Evolutionary conservation across 2,329 filamentous ascomycete genomes (phyloP).

Genomic region (Fusarium ambrosium): DNA sequence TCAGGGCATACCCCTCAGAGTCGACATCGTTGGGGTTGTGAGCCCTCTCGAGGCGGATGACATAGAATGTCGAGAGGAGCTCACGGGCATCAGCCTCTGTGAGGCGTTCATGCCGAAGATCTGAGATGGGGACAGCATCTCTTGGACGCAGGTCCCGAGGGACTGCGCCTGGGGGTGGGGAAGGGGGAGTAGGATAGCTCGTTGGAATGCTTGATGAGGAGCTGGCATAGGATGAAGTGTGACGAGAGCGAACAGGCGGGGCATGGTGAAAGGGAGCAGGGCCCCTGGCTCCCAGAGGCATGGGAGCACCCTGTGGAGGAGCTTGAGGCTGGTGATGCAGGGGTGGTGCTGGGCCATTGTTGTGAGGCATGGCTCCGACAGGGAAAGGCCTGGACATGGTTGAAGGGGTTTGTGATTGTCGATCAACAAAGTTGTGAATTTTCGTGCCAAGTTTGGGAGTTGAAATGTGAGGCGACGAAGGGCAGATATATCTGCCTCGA

Average conservation of each 20-base stretch:
- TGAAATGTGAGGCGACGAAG: slow-evolving; percentile 20
- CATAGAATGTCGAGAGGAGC: slow-evolving; percentile 56
- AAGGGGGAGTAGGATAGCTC: slow-evolving; percentile 18
- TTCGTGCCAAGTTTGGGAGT: slow-evolving; percentile 2
- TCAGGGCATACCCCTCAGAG: slow-evolving; percentile 51
- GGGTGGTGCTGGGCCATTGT: slow-evolving; percentile 9
- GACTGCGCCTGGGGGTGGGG: slow-evolving; percentile 27
- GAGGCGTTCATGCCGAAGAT: slow-evolving; percentile 54
- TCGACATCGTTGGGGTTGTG: slow-evolving; percentile 51
- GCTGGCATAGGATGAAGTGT: neutral
- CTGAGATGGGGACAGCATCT: slow-evolving; percentile 46
- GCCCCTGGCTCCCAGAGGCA: slow-evolving; percentile 11
- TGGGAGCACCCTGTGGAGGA: slow-evolving; percentile 5
- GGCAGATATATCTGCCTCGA: slow-evolving; percentile 33
- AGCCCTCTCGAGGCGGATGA: slow-evolving; percentile 59
- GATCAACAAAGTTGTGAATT: slow-evolving; percentile 13
- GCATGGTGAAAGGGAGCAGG: slow-evolving; percentile 13
- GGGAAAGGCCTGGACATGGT: slow-evolving; percentile 25
- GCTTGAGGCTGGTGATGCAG: slow-evolving; percentile 19
- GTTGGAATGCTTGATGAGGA: neutral
- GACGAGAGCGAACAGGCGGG: neutral
- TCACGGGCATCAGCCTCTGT: slow-evolving; percentile 57
- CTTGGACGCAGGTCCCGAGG: slow-evolving; percentile 34
- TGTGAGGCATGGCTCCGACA: slow-evolving; percentile 22
- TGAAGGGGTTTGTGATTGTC: slow-evolving; percentile 14